Base-by-base conservation (phyloP, 2,329 filamentous ascomycete genomes). In the Colletotrichum phormii region DNA sequence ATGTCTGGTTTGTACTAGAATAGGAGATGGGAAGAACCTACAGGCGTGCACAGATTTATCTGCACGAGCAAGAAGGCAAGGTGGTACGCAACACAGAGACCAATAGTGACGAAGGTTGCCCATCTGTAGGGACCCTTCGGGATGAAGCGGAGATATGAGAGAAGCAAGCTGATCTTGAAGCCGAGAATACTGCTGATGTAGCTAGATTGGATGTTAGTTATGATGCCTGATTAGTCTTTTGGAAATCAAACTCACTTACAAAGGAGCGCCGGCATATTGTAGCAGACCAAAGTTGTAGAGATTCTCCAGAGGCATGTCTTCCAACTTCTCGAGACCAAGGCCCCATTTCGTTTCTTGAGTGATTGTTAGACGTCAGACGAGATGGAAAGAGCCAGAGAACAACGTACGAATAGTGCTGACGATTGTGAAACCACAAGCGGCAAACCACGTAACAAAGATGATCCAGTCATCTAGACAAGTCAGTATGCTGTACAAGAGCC, bases 81-180 rank as follows among this genome's bases (percentile, higher is more conserved):
- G 59, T 87, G 84, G 62, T 84, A 85, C 13, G 82, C 54, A 0
- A 80, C 79, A 26, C 81, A 81, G 1, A 80, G 75, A 0, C 81
- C 75, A 1, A 82, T 81, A n/a, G 84, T 78, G 8, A 70, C 74
- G 9, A 83, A 77, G 0, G 84, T 82, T 1, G 76, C 65, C 6
- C 77, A 75, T 31, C 81, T 80, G 55, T 85, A 85, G 3, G 66
- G 51, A 0, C 79, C 79, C 2, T 81, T 79, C 1, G 84, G 81
- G 4, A 86, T 82, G 15, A 88, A 85, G 1, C 86, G 84, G 0
- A 87, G 78, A 22, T 86, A 84, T 1, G 84, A 84, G 2, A 85
- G 78, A 4, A 88, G 76, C 2, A 87, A 77, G 37, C 85, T 81
- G 24, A 86, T 77, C 67, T 87, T 87, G 77, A 88, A 88, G 1